phyloP scores from a whole-genome alignment of 345 rosid genomes.

The Eucalyptus pauciflora region DNA sequence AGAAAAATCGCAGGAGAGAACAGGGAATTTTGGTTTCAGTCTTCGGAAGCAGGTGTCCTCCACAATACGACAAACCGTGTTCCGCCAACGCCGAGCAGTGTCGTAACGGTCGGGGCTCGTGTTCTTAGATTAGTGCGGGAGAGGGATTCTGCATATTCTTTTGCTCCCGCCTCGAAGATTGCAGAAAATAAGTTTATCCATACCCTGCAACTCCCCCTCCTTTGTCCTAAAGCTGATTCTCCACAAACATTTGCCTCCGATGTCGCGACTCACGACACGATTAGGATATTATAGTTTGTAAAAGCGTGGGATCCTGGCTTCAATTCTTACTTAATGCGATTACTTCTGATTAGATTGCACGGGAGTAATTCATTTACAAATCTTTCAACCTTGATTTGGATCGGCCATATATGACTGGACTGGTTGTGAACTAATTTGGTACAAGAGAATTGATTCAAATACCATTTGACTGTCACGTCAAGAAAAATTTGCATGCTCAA shows the following conservation, averaged over 20 bases:
- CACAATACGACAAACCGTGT: neutral
- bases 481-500: neutral
- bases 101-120: neutral
- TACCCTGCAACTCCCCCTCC: neutral
- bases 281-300: neutral
- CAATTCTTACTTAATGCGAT: neutral
- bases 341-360: accelerated
- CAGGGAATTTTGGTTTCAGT: neutral
- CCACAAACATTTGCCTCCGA: neutral
- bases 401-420: neutral
- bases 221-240: neutral
- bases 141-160: neutral
- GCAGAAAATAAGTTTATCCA: neutral
- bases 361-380: neutral
- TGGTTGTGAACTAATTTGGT: accelerated
- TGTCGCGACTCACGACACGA: neutral
- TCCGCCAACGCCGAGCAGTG: neutral
- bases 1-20: neutral
- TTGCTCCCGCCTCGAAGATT: neutral
- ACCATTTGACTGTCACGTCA: accelerated
- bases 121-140: neutral
- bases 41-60: neutral
- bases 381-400: neutral
- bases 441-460: neutral
- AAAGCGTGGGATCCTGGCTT: neutral